These are phyloP conservation scores for Mucor irregularis DNA, from an alignment of 371 early-diverging fungal genomes.

Conservation along the genomic window DNA sequence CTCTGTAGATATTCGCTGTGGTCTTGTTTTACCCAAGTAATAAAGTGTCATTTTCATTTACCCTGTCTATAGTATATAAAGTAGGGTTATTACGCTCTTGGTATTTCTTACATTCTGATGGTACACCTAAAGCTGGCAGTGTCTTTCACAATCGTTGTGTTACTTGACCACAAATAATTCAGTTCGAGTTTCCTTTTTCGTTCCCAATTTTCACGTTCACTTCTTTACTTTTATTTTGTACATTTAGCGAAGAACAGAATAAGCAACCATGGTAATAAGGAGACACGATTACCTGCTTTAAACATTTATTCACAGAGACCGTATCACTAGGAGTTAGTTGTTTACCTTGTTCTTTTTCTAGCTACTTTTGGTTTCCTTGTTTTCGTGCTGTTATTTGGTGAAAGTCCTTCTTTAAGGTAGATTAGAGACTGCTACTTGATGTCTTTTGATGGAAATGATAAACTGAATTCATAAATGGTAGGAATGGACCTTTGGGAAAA, in stretches of 20 bases:
- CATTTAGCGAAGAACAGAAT: background rate
- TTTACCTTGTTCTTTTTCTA: conserved; percentile 21
- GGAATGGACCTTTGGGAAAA: conserved; percentile 41
- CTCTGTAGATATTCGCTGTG: conserved; percentile 7
- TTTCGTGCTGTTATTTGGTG: conserved; percentile 43
- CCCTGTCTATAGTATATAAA: too few species aligned
- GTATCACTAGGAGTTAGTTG: conserved; percentile 21
- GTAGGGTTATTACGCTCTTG: too few species aligned
- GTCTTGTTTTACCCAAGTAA: conserved; percentile 18
- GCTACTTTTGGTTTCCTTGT: conserved; percentile 32
- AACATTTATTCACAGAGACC: background rate
- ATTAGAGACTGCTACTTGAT: background rate
- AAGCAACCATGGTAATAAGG: too few species aligned
- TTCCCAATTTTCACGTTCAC: background rate
- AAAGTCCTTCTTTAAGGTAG: conserved; percentile 41
- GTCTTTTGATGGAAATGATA: background rate
- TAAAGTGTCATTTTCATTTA: too few species aligned
- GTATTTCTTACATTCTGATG: too few species aligned
- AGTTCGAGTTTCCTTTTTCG: background rate
- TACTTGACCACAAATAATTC: too few species aligned
- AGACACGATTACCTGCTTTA: background rate
- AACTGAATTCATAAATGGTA: background rate
- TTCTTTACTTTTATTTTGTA: background rate
- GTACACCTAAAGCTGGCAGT: too few species aligned
- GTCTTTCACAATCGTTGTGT: too few species aligned